Evolutionary conservation across 345 rosid species (phyloP), one percentile per base, ranked within the genome.

Genomic region (Pugionium cornutum): DNA sequence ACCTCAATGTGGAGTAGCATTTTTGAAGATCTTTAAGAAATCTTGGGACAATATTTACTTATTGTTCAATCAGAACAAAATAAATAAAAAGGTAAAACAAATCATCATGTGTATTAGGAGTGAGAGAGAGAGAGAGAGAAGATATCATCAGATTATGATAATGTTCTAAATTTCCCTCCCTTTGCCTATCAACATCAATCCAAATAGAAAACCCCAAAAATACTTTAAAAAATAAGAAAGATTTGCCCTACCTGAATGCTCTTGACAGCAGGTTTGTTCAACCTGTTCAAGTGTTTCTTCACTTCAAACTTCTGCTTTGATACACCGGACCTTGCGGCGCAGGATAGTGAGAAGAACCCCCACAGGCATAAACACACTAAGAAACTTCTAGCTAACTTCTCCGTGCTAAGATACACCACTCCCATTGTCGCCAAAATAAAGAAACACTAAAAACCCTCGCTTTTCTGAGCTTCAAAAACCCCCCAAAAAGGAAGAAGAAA

Each of bases 191-290:
- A 35, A 53, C 59, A 11, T 31, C 40, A 56, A 39, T 42, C 67
- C 75, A 78, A 70, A 29, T 9, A 51, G 45, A 35, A 48, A 55
- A 47, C 29, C 67, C 54, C 76, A 29, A 3, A 45, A 35, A 30
- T 2, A 41, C 10, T 18, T 10, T 9, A 35, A 11, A 53, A 9
- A 9, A 65, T 30, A 53, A n/a, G 18, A 35, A 33, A 62, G 63
- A 63, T 55, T 55, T n/a, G 58, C 47, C 30, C 18, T 35, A 82
- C 94, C 96, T 88, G 68, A 75, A 94, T 88, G 88, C 79, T 85
- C 57, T 91, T 84, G 40, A 85, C 84, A 51, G 92, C 79, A 11
- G 91, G 80, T 77, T 94, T 94, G 84, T 94, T 94, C 77, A 94
- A 66, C 54, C 96, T 89, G 40, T 87, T 84, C 87, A 94, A 76